Percentiles rank a stretch among this genome's conserved stretches.
Conservation (phyloP, 768 basidiomycete genomes). For the Calocera cornea region DNA sequence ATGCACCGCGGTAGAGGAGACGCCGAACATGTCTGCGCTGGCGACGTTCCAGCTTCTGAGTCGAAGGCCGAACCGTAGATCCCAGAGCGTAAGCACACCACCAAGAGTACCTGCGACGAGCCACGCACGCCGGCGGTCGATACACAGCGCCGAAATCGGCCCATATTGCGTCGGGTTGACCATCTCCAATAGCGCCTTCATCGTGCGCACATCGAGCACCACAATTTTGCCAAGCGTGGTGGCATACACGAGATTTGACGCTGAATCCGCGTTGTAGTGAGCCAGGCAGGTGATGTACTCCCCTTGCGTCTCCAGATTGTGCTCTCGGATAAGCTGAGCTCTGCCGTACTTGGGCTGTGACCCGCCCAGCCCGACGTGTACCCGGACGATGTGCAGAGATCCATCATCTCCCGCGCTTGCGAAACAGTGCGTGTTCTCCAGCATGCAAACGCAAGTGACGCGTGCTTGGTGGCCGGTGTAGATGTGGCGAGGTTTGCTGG, state of each 20-base stretch:
- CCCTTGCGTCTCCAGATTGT: conserved; percentile 39
- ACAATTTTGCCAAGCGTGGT: conserved; percentile 69
- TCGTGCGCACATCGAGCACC: conserved; percentile 71
- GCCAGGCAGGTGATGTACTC: conserved; percentile 66
- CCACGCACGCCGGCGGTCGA: conserved; percentile 79
- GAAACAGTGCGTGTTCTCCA: conserved; percentile 82
- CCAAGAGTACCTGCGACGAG: conserved; percentile 74
- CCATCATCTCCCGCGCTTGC: conserved; percentile 35
- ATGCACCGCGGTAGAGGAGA: conserved; percentile 31
- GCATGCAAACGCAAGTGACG: conserved; percentile 55
- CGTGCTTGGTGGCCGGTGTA: conserved; percentile 44
- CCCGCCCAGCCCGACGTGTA: conserved; percentile 54
- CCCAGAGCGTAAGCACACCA: conserved; percentile 83
- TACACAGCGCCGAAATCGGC: conserved; percentile 69
- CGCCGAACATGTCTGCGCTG: conserved; percentile 14
- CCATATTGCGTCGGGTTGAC: conserved; percentile 78
- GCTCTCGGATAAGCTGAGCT: conserved; percentile 67
- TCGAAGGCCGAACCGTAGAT: conserved; percentile 80
- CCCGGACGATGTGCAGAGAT: conserved; percentile 46
- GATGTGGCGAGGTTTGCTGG: conserved; percentile 45
- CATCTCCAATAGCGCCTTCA: conserved; percentile 62
- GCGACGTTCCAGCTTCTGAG: conserved; percentile 80
- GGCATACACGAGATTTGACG: conserved; percentile 73
- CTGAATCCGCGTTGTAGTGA: conserved; percentile 61
- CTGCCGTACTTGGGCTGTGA: conserved; percentile 73